These are phyloP conservation scores for Trichoderma sp. DNA, from an alignment of 2,329 filamentous ascomycete species.

Conservation along the genomic window DNA sequence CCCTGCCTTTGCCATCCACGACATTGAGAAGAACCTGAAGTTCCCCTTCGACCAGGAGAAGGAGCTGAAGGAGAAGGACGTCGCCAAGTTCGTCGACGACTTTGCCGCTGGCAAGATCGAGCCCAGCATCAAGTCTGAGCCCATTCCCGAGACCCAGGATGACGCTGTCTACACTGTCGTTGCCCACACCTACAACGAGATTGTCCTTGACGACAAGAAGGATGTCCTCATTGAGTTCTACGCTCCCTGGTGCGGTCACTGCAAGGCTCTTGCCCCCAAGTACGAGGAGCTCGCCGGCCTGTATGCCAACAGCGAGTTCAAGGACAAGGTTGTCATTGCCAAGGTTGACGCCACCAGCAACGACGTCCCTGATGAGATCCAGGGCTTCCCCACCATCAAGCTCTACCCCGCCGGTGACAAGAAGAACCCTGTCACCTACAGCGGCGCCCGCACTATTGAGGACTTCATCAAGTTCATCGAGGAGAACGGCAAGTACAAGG, in stretches of 20 bases:
- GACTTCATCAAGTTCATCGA: conserved; percentile 91
- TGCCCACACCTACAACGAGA: conserved; percentile 88
- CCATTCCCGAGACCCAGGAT: conserved; percentile 90
- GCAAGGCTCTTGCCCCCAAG: conserved; percentile 95
- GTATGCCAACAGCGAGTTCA: conserved; percentile 78
- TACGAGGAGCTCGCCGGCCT: conserved; percentile 87
- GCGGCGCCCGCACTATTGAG: conserved; percentile 83
- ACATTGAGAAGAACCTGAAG: conserved; percentile 93
- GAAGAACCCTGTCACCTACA: conserved; percentile 82
- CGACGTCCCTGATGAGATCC: conserved; percentile 94
- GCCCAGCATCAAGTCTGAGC: conserved; percentile 98
- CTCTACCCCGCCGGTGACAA: conserved; percentile 92
- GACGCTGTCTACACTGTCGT: conserved; percentile 86
- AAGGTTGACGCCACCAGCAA: conserved; percentile 97
- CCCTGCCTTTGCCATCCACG: conserved; percentile 97
- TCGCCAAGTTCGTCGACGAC: conserved; percentile 83
- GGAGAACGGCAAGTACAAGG: conserved; percentile 91
- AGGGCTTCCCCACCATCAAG: conserved; percentile 99
- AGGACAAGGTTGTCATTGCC: conserved; percentile 85
- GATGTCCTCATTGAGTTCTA: conserved; percentile 99
- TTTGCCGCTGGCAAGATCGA: conserved; percentile 86
- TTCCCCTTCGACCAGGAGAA: conserved; percentile 88
- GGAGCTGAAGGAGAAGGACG: conserved; percentile 71
- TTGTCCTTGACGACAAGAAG: conserved; percentile 92
- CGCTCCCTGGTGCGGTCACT: conserved; percentile 99